Base-by-base conservation (phyloP, 2,329 filamentous ascomycete species). In the Zopfia rhizophila region DNA sequence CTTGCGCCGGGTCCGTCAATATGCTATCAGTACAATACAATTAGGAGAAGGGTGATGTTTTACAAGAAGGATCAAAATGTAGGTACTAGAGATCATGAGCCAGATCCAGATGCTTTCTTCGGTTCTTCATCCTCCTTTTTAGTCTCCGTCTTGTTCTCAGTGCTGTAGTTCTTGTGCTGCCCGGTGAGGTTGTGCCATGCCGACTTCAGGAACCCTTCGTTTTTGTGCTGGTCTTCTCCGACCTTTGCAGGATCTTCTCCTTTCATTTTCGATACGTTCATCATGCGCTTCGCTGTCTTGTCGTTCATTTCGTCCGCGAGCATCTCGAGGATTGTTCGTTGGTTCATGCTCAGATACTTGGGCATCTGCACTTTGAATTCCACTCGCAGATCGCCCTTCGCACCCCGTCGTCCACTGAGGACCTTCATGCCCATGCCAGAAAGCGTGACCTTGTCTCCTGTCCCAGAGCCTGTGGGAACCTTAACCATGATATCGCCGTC, bases 321-420 rank as follows among this genome's bases (percentile, higher is more conserved):
- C 84, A 97, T 93, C 77, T 99, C 94, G 31, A 96, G 76, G 48
- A 99, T 89, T 1, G 90, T 95, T 41, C 94, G 83, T 77, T 99
- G 92, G 75, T 96, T 97, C 32, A 88, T 83, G 42, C 83, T 91
- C 55, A 99, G 80, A 65, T 93, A 97, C 75, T 96, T 97, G 32
- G 94, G 94, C 90, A 97, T 96, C 42, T 83, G 78, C 32, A 99
- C 90, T 71, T 91, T 91, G 82, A 96, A 99, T 71, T 99, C 93
- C 5, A 99, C 91, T 68, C 85, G 88, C 49, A 99, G 76, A 66
- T 99, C 94, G 55, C 94, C 94, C 21, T 81, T 83, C 27, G 81
- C 82, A 22, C 81, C 83, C 44, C 86, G 82, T 35, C 90, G 82
- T 13, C 82, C 63, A 25, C 65, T 80, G 8, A 99, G 80, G 61